A percentile compares a stretch with the other conserved stretches of the same genome.
These are phyloP conservation scores for Pseudozyma sp. DNA, from an alignment of 1,284 basidiomycete species.

Conservation along the genomic window DNA sequence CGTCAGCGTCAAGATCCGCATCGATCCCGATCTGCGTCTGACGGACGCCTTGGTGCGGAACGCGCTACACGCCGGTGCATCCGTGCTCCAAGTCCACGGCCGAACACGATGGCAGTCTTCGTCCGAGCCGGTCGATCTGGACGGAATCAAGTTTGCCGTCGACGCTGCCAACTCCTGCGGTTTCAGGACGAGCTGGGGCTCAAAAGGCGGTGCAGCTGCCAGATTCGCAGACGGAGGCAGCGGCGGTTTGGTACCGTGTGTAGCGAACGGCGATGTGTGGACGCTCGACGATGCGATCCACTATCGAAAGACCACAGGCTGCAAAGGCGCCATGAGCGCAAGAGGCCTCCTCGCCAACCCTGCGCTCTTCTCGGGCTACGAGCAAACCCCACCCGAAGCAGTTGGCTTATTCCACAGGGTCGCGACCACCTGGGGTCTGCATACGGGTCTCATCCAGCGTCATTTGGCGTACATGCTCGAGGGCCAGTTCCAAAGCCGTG, in stretches of 20 bases:
- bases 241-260: slow-evolving; percentile 72
- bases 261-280: slow-evolving; percentile 76
- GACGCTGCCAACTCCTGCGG: slow-evolving; percentile 69
- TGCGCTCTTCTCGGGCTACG: slow-evolving; percentile 73
- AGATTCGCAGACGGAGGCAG: slow-evolving; percentile 54
- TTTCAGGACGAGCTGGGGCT: slow-evolving; percentile 48
- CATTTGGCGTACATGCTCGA: slow-evolving; percentile 75
- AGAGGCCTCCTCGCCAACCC: slow-evolving; percentile 75
- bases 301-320: slow-evolving; percentile 72
- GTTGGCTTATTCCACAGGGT: slow-evolving; percentile 72
- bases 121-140: slow-evolving; percentile 72
- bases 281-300: slow-evolving; percentile 70
- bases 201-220: slow-evolving; percentile 40
- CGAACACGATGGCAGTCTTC: slow-evolving; percentile 73
- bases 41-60: slow-evolving; percentile 73
- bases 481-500: slow-evolving; percentile 68
- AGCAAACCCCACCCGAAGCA: slow-evolving; percentile 71
- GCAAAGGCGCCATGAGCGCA: slow-evolving; percentile 74
- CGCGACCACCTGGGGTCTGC: slow-evolving; percentile 71
- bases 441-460: slow-evolving; percentile 72
- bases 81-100: slow-evolving; percentile 74
- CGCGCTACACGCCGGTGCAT: slow-evolving; percentile 71
- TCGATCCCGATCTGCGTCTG: slow-evolving; percentile 72
- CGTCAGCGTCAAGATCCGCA: slow-evolving; percentile 75
- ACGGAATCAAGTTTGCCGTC: slow-evolving; percentile 73